Conservation (phyloP, 495 filamentous ascomycete species). For the Penicillium subrubescens region DNA sequence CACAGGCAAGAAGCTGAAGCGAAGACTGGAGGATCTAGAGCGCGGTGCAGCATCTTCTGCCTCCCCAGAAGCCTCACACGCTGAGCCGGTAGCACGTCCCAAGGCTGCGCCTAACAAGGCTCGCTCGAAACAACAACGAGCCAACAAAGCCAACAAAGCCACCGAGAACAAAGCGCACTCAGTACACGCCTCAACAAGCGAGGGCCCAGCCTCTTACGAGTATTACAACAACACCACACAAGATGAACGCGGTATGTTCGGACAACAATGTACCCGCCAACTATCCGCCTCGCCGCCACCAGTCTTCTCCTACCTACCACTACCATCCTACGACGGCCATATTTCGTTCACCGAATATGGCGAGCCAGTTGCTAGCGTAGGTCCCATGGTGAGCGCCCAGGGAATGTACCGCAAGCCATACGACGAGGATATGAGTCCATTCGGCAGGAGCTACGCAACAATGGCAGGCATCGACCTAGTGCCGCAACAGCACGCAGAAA, state of each 20-base stretch:
- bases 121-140: constrained; percentile 43
- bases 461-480: constrained; percentile 77
- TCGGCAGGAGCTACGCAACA: constrained; percentile 73
- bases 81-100: constrained; percentile 47
- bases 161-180: constrained; percentile 44
- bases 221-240: constrained; percentile 37
- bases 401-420: constrained; percentile 45
- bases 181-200: constrained; percentile 22
- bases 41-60: constrained; percentile 82
- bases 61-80: constrained; percentile 65
- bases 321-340: constrained; percentile 67
- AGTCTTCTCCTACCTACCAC: constrained; percentile 72
- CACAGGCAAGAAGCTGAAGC: constrained; percentile 98
- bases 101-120: constrained; percentile 49
- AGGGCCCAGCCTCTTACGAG: constrained; percentile 35
- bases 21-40: constrained; percentile 93
- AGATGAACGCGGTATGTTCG: constrained; percentile 57
- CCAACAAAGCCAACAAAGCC: constrained; percentile 48
- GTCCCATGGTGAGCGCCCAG: constrained; percentile 65
- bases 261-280: constrained; percentile 71
- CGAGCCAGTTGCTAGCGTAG: constrained; percentile 57
- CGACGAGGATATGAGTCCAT: constrained; percentile 73
- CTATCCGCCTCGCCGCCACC: constrained; percentile 71
- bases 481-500: constrained; percentile 35
- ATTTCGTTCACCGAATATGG: constrained; percentile 61